phyloP scores from a whole-genome alignment of 345 rosid species.

The Arabidopsis suecica region DNA sequence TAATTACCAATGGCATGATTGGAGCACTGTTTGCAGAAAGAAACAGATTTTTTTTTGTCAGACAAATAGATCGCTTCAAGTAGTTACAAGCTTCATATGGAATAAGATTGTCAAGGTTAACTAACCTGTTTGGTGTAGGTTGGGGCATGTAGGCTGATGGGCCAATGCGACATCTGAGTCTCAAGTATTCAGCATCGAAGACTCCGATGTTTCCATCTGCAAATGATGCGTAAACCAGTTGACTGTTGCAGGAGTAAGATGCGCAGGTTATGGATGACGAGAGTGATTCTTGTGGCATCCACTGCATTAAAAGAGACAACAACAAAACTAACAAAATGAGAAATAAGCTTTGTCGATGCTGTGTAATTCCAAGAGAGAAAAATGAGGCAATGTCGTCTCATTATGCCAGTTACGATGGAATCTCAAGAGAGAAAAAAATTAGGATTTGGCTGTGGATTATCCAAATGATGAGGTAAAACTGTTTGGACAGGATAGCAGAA shows the following conservation, averaged over 20 bases:
- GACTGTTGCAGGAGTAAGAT: constrained; percentile 85
- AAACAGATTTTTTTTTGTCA: background rate
- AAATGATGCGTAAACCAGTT: constrained; percentile 72
- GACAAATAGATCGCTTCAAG: background rate
- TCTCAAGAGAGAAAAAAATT: background rate
- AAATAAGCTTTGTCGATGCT: background rate
- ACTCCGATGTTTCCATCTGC: constrained; percentile 78
- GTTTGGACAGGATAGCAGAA: background rate
- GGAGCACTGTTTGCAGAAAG: constrained; percentile 28
- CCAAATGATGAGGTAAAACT: background rate
- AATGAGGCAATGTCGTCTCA: background rate
- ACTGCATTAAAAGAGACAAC: constrained; percentile 53
- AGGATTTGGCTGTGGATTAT: background rate
- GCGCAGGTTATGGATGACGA: constrained; percentile 77
- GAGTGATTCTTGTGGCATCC: constrained; percentile 81
- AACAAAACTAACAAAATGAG: background rate
- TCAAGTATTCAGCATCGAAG: constrained; percentile 79
- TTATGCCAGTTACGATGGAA: background rate
- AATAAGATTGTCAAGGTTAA: background rate
- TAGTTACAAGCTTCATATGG: background rate
- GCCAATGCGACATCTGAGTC: constrained; percentile 81
- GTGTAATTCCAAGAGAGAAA: background rate
- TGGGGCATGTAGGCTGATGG: constrained; percentile 69
- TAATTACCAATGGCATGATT: constrained; percentile 55
- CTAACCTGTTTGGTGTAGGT: constrained; percentile 59